These are phyloP conservation scores for Shiraia bambusicola DNA, from an alignment of 2,329 filamentous ascomycete species.

Conservation along the genomic window DNA sequence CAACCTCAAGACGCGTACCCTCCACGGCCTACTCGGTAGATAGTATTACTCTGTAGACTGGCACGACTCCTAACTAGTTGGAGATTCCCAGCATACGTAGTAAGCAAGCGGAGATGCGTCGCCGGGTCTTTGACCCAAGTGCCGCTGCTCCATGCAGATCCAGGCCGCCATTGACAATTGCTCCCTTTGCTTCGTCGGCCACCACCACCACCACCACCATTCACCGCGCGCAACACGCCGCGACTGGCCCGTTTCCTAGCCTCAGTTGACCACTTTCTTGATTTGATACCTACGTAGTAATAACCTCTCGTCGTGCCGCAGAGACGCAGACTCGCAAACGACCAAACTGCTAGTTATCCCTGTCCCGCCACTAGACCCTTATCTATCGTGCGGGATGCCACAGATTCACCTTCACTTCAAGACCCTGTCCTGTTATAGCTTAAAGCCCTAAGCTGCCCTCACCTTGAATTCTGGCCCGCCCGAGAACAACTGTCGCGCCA, in stretches of 20 bases:
- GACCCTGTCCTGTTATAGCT: constrained; percentile 12
- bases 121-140: background rate
- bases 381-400: constrained; percentile 37
- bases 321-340: background rate
- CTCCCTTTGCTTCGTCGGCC: background rate
- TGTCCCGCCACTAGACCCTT: constrained; percentile 30
- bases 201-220: too few relatives aligned
- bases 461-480: background rate
- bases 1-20: too few relatives aligned
- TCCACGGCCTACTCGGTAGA: too few relatives aligned
- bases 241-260: background rate
- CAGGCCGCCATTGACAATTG: too few relatives aligned
- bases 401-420: constrained; percentile 18
- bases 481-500: background rate
- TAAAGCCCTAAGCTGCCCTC: constrained; percentile 16
- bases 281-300: background rate
- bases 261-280: background rate
- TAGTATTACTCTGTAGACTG: too few relatives aligned
- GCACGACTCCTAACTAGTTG: background rate
- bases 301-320: too few relatives aligned
- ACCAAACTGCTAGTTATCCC: background rate
- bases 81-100: background rate
- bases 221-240: background rate
- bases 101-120: constrained; percentile 5
- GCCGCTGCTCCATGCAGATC: constrained; percentile 1